A percentile compares a stretch with the other conserved stretches of the same genome.
Evolutionary conservation across 495 filamentous ascomycete species (phyloP).

Genomic region (Penicillium desertorum): DNA sequence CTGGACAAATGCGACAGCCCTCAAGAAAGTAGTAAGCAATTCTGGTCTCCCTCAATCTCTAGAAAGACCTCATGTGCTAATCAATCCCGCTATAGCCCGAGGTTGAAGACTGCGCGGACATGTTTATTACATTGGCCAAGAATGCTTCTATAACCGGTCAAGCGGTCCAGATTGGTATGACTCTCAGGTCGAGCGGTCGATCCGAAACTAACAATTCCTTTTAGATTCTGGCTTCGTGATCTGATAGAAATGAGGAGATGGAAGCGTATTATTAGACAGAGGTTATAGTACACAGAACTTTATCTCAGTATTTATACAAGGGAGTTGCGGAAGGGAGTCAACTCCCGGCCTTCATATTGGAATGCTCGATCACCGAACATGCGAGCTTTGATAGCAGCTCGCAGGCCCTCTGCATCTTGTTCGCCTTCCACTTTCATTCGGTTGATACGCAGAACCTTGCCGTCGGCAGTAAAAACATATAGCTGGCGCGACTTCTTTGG

Average conservation of each 20-base stretch:
- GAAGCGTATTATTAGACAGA: conserved; percentile 26
- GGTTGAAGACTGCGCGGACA: conserved; percentile 56
- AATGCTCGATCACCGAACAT: conserved; percentile 41
- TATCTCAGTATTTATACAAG: conserved; percentile 26
- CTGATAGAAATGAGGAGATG: conserved; percentile 17
- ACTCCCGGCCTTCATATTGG: conserved; percentile 25
- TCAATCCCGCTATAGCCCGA: conserved; percentile 39
- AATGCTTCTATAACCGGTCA: conserved; percentile 60
- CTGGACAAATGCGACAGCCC: conserved; percentile 36
- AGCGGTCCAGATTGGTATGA: conserved; percentile 53
- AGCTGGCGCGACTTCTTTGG: conserved; percentile 33
- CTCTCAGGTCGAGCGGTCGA: neutral
- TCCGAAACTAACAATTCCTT: conserved; percentile 8
- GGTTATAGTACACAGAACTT: conserved; percentile 11
- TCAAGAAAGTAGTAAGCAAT: conserved; percentile 46
- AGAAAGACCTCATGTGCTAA: conserved; percentile 14
- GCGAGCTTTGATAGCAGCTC: conserved; percentile 44
- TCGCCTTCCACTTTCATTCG: conserved; percentile 49
- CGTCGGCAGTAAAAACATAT: conserved; percentile 42
- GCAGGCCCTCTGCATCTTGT: conserved; percentile 35
- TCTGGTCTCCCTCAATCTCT: neutral
- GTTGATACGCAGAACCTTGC: conserved; percentile 39
- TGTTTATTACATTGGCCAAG: conserved; percentile 52
- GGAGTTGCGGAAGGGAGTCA: conserved; percentile 42
- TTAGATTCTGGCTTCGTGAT: conserved; percentile 42